Evolutionary conservation across 495 filamentous ascomycete species (phyloP).

Genomic region (Xylaria flabelliformis): DNA sequence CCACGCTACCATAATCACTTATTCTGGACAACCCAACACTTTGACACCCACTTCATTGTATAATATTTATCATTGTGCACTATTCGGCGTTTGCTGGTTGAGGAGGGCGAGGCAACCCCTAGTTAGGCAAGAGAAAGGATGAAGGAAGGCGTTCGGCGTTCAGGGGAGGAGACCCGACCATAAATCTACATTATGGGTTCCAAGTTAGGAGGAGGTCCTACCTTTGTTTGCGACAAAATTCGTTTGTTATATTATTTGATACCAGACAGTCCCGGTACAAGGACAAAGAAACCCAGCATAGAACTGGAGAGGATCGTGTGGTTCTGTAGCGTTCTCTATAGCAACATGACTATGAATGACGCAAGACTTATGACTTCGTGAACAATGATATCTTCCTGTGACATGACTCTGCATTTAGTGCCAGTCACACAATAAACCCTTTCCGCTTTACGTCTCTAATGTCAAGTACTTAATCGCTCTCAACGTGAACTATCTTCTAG

Average conservation of each 20-base stretch:
- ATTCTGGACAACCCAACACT: not conserved
- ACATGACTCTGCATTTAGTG: not conserved
- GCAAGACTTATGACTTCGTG: not conserved
- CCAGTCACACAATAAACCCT: not conserved
- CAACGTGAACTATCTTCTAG: not conserved
- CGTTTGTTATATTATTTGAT: constrained; percentile 11
- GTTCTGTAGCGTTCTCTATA: not conserved
- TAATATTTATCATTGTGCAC: constrained; percentile 22
- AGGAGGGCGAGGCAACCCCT: not conserved
- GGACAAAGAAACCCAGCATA: not conserved
- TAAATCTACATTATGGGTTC: not conserved
- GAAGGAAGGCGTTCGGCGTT: constrained; percentile 22
- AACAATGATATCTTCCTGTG: not conserved
- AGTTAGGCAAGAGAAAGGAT: not conserved
- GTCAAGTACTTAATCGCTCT: not conserved
- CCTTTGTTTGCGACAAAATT: constrained; percentile 2
- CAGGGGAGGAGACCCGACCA: constrained; percentile 8
- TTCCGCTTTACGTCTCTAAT: not conserved
- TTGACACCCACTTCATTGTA: constrained; percentile 11
- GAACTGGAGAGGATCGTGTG: not conserved
- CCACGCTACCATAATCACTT: not conserved
- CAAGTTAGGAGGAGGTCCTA: not conserved
- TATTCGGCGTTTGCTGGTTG: constrained; percentile 22
- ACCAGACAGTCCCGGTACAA: not conserved
- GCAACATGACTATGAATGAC: constrained; percentile 3